phyloP scores from a whole-genome alignment of 345 rosid species.

The Atalantia buxifolia region DNA sequence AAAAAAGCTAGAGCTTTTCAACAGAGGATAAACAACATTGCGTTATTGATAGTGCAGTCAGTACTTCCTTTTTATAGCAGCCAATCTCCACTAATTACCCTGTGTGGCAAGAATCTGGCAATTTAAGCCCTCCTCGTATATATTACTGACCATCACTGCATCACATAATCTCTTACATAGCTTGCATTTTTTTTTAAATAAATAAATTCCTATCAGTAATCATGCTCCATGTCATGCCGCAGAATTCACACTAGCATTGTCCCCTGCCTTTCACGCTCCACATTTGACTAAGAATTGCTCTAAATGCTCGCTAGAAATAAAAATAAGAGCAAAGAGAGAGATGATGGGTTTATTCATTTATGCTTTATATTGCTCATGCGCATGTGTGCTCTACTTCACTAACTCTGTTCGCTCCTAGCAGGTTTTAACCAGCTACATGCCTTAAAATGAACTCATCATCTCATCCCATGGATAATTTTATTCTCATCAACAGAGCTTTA shows the following conservation, averaged over 20 bases:
- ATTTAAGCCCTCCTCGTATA: too few relatives aligned
- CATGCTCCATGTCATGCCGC: neutral
- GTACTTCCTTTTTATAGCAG: neutral
- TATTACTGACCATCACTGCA: neutral
- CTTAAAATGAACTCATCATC: neutral
- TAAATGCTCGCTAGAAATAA: neutral
- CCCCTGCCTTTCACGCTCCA: neutral
- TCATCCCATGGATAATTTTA: neutral
- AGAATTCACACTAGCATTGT: neutral
- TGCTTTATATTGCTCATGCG: neutral
- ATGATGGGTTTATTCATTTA: neutral
- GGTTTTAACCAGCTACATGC: neutral
- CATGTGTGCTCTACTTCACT: neutral
- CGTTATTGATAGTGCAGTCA: too few relatives aligned
- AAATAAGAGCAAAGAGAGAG: neutral
- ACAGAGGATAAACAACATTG: too few relatives aligned
- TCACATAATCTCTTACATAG: neutral
- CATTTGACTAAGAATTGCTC: neutral
- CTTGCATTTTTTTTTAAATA: neutral
- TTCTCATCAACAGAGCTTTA: neutral
- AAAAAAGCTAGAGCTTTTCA: too few relatives aligned
- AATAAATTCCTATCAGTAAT: neutral
- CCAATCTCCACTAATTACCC: neutral
- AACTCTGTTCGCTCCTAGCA: neutral
- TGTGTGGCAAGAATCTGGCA: neutral